A percentile compares a stretch with the other conserved stretches of the same genome.
Conservation (phyloP, 345 rosid species). For the Schrenkiella parvula region DNA sequence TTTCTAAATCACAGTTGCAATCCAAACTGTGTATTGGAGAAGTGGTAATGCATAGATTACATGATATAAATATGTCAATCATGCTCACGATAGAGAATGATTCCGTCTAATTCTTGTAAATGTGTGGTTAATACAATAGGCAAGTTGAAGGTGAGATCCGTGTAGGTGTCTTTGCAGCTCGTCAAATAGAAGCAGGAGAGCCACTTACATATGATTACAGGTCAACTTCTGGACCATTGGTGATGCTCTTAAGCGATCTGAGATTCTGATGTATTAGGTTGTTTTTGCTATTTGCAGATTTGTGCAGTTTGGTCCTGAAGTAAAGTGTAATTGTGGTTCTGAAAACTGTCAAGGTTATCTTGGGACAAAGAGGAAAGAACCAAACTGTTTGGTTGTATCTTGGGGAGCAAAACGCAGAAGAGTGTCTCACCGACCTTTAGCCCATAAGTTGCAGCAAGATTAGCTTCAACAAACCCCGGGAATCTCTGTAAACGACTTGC, state of each 20-base stretch:
- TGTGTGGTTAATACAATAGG: constrained; percentile 40
- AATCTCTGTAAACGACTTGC: background rate
- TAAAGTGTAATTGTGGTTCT: constrained; percentile 80
- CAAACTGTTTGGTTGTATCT: constrained; percentile 40
- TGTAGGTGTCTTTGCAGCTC: constrained; percentile 92
- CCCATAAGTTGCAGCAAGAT: constrained; percentile 13
- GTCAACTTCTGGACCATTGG: constrained; percentile 32
- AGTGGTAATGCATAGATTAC: constrained; percentile 45
- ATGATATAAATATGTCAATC: background rate
- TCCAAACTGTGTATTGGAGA: constrained; percentile 83
- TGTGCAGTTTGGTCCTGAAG: constrained; percentile 93
- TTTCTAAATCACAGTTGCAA: constrained; percentile 91
- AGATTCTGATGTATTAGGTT: background rate
- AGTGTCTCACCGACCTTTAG: constrained; percentile 15
- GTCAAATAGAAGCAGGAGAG: constrained; percentile 68
- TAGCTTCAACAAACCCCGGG: background rate
- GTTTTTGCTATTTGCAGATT: constrained; percentile 42
- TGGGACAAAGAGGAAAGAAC: constrained; percentile 64
- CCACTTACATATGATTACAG: constrained; percentile 92
- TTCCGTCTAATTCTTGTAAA: background rate
- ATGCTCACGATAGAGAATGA: background rate
- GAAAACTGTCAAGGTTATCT: constrained; percentile 73
- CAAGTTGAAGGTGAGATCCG: constrained; percentile 93
- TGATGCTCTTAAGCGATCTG: background rate
- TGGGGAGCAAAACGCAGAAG: constrained; percentile 96